phyloP scores from a whole-genome alignment of 768 basidiomycete genomes.

The Gyrodon lividus region DNA sequence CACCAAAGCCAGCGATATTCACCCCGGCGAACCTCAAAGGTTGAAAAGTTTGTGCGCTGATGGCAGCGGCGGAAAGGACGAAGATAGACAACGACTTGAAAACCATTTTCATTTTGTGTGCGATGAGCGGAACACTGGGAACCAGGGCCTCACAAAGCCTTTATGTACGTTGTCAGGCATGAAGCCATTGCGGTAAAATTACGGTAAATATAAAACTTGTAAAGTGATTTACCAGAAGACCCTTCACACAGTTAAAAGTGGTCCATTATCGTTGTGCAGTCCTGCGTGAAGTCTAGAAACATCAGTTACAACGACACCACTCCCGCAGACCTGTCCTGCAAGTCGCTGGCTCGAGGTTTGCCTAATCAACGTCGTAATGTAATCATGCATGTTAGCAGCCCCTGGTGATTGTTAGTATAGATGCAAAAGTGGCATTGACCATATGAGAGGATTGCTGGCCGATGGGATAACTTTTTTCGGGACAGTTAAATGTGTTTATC shows the following conservation, averaged over 20 bases:
- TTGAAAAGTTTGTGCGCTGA: conserved; percentile 16
- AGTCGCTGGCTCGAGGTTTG: no score
- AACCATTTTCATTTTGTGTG: conserved; percentile 18
- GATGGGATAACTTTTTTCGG: no score
- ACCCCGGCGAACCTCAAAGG: conserved; percentile 42
- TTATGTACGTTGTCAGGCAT: conserved; percentile 10
- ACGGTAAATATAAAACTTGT: no score
- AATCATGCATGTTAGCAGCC: no score
- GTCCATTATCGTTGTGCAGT: neutral
- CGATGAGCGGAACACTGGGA: neutral
- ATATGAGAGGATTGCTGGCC: no score
- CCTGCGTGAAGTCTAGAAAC: neutral
- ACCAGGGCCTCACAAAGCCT: neutral
- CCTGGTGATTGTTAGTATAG: no score
- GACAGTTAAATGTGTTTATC: no score
- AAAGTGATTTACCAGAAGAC: conserved; percentile 1
- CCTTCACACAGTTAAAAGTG: conserved; percentile 3
- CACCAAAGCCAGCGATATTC: conserved; percentile 53
- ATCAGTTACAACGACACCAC: no score
- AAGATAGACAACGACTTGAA: conserved; percentile 17
- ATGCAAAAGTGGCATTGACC: no score
- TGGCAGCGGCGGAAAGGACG: conserved; percentile 8
- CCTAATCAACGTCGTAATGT: no score
- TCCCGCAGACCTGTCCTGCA: no score
- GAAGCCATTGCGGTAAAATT: conserved; percentile 5